Conservation (phyloP, 2,329 filamentous ascomycete genomes). For the Thermoascus crustaceus region DNA sequence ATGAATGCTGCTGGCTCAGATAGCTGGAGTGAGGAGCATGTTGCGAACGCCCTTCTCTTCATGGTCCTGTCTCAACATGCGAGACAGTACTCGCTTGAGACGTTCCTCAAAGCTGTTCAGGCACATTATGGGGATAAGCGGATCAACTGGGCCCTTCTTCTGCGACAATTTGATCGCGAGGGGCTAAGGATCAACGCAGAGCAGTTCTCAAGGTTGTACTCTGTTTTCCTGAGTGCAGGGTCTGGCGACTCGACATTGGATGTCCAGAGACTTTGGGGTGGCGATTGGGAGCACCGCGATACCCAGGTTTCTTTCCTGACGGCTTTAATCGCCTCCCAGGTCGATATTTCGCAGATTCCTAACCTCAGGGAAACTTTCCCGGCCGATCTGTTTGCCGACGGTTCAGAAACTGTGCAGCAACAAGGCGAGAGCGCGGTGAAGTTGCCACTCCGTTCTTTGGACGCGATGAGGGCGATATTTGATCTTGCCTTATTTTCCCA, state of each 20-base stretch:
- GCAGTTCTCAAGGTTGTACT: conserved; percentile 76
- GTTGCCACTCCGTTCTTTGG: conserved; percentile 81
- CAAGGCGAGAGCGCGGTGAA: conserved; percentile 62
- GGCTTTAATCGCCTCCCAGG: conserved; percentile 69
- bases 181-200: conserved; percentile 64
- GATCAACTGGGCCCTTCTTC: conserved; percentile 60
- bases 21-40: conserved; percentile 70
- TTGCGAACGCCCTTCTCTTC: conserved; percentile 70
- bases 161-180: conserved; percentile 72
- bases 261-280: conserved; percentile 84
- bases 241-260: conserved; percentile 58
- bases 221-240: conserved; percentile 67
- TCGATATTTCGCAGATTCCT: conserved; percentile 80
- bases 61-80: conserved; percentile 55
- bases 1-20: conserved; percentile 50
- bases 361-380: conserved; percentile 71
- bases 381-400: conserved; percentile 53
- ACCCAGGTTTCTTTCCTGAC: conserved; percentile 91
- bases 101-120: conserved; percentile 52
- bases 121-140: conserved; percentile 48
- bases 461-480: conserved; percentile 64
- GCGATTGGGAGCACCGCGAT: conserved; percentile 73
- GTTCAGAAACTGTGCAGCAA: conserved; percentile 51
- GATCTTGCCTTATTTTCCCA: conserved; percentile 53
- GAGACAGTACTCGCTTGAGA: conserved; percentile 59